Evolutionary conservation across 176 grass and related monocot species (phyloP).

Genomic region (Rhynchospora pubera): DNA sequence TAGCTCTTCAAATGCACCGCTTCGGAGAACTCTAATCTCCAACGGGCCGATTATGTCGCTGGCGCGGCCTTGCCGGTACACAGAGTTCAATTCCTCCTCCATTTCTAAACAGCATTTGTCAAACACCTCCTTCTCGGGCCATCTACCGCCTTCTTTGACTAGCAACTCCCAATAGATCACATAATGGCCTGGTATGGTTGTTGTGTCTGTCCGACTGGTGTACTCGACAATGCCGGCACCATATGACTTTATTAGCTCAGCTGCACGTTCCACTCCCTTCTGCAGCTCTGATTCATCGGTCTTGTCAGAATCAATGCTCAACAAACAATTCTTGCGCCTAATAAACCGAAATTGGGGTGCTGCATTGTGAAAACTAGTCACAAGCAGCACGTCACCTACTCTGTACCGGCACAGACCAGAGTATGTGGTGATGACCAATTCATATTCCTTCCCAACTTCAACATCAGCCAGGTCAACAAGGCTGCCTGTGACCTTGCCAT

Average conservation of each 20-base stretch:
- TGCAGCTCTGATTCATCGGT: conserved; percentile 90
- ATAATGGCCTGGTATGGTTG: conserved; percentile 88
- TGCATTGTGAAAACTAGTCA: conserved; percentile 77
- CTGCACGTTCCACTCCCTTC: conserved; percentile 60
- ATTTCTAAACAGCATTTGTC: conserved; percentile 89
- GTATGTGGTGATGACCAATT: conserved; percentile 91
- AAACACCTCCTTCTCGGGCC: conserved; percentile 46
- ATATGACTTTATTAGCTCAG: conserved; percentile 39
- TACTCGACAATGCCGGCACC: conserved; percentile 67
- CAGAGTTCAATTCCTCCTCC: conserved; percentile 93
- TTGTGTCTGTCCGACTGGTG: conserved; percentile 69
- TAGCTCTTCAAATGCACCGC: conserved; percentile 86
- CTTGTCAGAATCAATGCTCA: conserved; percentile 95
- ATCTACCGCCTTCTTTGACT: conserved; percentile 27
- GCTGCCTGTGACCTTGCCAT: not conserved
- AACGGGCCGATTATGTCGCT: conserved; percentile 78
- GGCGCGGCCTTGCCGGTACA: conserved; percentile 73
- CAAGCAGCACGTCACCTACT: conserved; percentile 68
- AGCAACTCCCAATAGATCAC: conserved; percentile 96
- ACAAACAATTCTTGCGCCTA: conserved; percentile 78
- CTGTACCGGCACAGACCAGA: conserved; percentile 82
- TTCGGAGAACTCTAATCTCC: conserved; percentile 65
- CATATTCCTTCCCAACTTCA: conserved; percentile 66
- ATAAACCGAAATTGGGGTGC: conserved; percentile 82
- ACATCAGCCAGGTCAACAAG: conserved; percentile 72